Percentiles rank a stretch among this genome's conserved stretches.
These are phyloP conservation scores for Talaromyces thailandensis DNA, from an alignment of 495 filamentous ascomycete genomes.

Conservation along the genomic window DNA sequence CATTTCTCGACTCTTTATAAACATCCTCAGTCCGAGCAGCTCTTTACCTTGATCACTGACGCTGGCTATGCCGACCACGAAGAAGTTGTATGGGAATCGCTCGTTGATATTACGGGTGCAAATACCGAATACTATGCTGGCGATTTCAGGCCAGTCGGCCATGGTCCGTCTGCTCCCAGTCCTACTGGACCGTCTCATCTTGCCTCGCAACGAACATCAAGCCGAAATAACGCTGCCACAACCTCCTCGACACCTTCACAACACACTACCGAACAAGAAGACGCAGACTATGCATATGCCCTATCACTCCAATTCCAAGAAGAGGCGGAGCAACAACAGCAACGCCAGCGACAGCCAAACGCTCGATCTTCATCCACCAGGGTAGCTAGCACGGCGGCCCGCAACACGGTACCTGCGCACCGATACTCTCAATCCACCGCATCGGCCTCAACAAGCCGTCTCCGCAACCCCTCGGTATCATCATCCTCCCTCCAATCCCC, in stretches of 20 bases:
- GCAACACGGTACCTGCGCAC: not conserved
- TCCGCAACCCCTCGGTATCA: constrained; percentile 7
- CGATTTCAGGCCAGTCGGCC: constrained; percentile 78
- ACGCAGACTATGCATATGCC: constrained; percentile 41
- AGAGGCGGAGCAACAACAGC: constrained; percentile 23
- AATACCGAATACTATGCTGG: constrained; percentile 77
- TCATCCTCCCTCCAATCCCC: constrained; percentile 7
- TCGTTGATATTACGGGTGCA: constrained; percentile 82
- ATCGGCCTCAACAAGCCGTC: constrained; percentile 8
- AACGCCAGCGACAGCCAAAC: constrained; percentile 4
- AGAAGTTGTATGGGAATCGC: constrained; percentile 92
- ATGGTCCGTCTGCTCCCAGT: constrained; percentile 20
- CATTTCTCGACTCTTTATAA: constrained; percentile 92
- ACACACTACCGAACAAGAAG: constrained; percentile 30
- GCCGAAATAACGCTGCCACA: constrained; percentile 8
- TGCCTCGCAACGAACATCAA: constrained; percentile 22
- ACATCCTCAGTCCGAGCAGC: constrained; percentile 57
- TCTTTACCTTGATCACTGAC: constrained; percentile 83
- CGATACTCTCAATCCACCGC: constrained; percentile 9
- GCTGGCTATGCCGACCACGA: constrained; percentile 79
- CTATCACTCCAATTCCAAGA: constrained; percentile 40
- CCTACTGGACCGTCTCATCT: constrained; percentile 8
- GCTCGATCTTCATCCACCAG: not conserved
- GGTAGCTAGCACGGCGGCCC: not conserved
- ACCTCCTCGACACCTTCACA: constrained; percentile 11